These are phyloP conservation scores for Lasiodiplodia theobromae DNA, from an alignment of 2,329 filamentous ascomycete species.

Conservation along the genomic window DNA sequence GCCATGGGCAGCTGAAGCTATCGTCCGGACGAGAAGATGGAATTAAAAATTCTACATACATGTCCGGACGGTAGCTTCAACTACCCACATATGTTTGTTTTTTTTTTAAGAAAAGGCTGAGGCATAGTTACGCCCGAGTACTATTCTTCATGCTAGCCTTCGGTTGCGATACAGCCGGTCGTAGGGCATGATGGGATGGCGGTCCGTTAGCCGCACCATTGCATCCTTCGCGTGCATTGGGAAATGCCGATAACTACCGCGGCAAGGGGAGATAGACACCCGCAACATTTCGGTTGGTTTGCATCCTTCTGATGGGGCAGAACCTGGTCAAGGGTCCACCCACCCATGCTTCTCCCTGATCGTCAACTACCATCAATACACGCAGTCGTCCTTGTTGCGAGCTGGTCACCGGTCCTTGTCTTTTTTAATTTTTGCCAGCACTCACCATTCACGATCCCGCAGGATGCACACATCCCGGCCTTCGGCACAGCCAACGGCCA, in stretches of 20 bases:
- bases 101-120: no score
- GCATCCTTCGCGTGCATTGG: conserved; percentile 11
- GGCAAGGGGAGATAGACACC: background rate
- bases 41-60: no score
- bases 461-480: background rate
- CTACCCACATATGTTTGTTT: no score
- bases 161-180: no score
- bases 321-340: background rate
- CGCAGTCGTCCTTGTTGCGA: background rate
- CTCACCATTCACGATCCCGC: background rate
- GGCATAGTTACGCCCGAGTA: no score
- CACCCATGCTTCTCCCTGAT: background rate
- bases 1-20: no score
- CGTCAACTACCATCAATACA: background rate
- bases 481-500: conserved; percentile 1
- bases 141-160: no score
- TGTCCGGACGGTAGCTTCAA: no score
- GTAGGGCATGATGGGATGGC: background rate
- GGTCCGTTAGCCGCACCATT: conserved; percentile 11
- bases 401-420: background rate
- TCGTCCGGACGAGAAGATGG: no score
- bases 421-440: background rate
- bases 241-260: background rate
- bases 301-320: background rate
- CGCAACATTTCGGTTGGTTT: background rate